Percentiles rank a stretch among this genome's conserved stretches.
Conservation (phyloP, 2,329 filamentous ascomycete genomes). For the Colletotrichum phormii region DNA sequence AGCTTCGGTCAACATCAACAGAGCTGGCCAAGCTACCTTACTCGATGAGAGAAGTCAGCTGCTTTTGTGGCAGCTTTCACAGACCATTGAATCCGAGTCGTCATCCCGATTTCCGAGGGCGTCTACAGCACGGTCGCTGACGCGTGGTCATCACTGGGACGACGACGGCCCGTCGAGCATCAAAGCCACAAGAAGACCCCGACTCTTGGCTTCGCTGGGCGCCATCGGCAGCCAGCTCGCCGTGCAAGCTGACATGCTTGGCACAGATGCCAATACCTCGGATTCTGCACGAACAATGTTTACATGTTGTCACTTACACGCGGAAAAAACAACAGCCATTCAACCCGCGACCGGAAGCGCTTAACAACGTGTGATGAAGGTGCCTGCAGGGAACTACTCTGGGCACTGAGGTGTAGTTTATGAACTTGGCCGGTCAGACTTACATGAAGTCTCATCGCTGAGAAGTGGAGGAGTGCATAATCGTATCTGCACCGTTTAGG, state of each 20-base stretch:
- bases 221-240: neutral
- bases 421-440: neutral
- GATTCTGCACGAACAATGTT: neutral
- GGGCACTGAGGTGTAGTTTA: neutral
- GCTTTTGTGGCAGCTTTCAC: neutral
- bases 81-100: neutral
- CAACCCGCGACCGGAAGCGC: no score
- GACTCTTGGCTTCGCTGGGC: neutral
- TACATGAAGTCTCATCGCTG: neutral
- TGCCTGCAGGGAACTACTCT: neutral
- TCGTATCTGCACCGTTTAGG: neutral
- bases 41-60: neutral
- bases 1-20: neutral
- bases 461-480: neutral
- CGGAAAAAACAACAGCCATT: neutral
- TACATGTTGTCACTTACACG: neutral
- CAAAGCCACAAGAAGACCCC: neutral
- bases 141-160: constrained; percentile 18
- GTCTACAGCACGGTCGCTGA: neutral
- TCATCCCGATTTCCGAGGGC: neutral
- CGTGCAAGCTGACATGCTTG: neutral
- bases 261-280: neutral
- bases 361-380: neutral
- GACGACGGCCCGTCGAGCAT: neutral
- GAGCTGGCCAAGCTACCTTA: neutral